Percentiles rank a stretch among this genome's conserved stretches.
phyloP scores from a whole-genome alignment of 2,329 filamentous ascomycete species.

The Dactylellina sp. region DNA sequence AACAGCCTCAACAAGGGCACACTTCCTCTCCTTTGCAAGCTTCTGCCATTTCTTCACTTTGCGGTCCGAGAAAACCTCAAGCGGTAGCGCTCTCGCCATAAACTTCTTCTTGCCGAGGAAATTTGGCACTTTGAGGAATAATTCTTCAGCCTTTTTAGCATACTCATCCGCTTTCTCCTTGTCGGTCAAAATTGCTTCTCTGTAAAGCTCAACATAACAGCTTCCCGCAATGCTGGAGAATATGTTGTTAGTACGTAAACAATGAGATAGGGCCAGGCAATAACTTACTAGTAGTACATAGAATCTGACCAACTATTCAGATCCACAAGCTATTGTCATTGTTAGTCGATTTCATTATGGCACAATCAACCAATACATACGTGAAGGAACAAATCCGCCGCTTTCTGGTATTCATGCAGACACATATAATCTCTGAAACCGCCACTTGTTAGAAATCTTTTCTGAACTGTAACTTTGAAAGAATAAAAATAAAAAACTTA shows the following conservation, averaged over 20 bases:
- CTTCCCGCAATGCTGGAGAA: conserved; percentile 73
- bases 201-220: conserved; percentile 84
- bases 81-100: conserved; percentile 87
- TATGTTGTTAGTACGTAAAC: conserved; percentile 8
- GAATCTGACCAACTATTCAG: conserved; percentile 92
- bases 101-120: conserved; percentile 87
- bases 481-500: conserved; percentile 38
- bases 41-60: conserved; percentile 91
- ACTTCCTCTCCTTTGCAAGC: conserved; percentile 74
- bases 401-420: conserved; percentile 78
- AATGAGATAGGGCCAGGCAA: not conserved
- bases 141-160: conserved; percentile 70
- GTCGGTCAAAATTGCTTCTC: conserved; percentile 71
- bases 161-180: conserved; percentile 67
- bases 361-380: conserved; percentile 61
- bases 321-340: conserved; percentile 71
- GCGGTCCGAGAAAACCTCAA: conserved; percentile 84
- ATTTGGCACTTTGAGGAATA: conserved; percentile 77
- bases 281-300: conserved; percentile 78
- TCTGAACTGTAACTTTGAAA: not conserved
- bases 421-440: conserved; percentile 74
- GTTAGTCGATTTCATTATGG: conserved; percentile 47
- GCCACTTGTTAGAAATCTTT: conserved; percentile 16
- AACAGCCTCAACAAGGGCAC: conserved; percentile 81
- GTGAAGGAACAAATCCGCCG: conserved; percentile 78